Evolutionary conservation across 768 basidiomycete species (phyloP).

Genomic region (Suillus decipiens): DNA sequence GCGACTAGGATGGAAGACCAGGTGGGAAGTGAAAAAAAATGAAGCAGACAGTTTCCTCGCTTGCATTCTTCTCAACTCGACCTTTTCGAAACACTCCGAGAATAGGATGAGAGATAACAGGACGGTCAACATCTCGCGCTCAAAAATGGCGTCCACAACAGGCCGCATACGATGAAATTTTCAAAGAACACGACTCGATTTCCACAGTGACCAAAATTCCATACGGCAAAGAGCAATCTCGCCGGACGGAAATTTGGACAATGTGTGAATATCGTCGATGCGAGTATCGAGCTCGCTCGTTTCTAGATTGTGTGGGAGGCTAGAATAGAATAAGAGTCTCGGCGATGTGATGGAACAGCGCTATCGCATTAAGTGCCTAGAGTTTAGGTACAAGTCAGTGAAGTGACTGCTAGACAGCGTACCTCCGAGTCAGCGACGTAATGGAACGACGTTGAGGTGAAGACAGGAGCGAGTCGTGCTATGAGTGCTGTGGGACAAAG

Average conservation of each 20-base stretch:
- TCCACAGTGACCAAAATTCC: background rate
- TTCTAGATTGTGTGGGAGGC: too few species aligned
- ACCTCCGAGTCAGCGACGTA: too few species aligned
- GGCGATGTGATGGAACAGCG: too few species aligned
- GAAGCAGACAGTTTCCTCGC: slow-evolving; percentile 22
- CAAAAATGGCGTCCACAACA: slow-evolving; percentile 9
- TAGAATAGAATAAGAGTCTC: too few species aligned
- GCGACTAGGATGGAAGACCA: slow-evolving; percentile 25
- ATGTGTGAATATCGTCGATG: background rate
- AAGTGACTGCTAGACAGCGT: too few species aligned
- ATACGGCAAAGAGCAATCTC: background rate
- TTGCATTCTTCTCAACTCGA: slow-evolving; percentile 17
- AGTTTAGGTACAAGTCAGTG: too few species aligned
- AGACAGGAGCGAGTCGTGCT: too few species aligned
- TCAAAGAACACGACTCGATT: background rate
- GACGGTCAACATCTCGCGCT: slow-evolving; percentile 7
- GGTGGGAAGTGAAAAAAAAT: slow-evolving; percentile 19
- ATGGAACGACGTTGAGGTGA: too few species aligned
- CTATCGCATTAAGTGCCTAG: too few species aligned
- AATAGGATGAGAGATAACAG: slow-evolving; percentile 30
- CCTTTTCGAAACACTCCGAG: slow-evolving; percentile 27
- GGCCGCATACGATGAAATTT: slow-evolving; percentile 7
- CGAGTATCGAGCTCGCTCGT: background rate
- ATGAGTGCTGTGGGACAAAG: too few species aligned
- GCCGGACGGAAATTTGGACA: background rate